Base-by-base conservation (phyloP, 2,329 filamentous ascomycete species). In the Stemphylium vesicarium region DNA sequence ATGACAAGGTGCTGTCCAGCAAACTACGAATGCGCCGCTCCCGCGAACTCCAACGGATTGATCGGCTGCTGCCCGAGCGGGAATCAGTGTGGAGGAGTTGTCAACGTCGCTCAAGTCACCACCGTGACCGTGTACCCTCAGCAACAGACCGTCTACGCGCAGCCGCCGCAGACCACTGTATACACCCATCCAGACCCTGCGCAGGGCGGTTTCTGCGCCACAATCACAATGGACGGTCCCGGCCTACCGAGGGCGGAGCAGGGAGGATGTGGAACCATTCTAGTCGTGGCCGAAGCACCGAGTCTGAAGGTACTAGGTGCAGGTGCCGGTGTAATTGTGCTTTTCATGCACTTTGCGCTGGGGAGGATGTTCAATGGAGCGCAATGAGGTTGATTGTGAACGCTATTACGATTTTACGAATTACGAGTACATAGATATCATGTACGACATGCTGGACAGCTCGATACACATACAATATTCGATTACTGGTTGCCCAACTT, bases 401-500 rank as follows among this genome's bases (percentile, higher is more conserved):
- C 47, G 56, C 60, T 44, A 26, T 63, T 52, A 66, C 48, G 62
- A 66, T 50, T 60, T 63, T 47, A 66, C 46, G 62, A 66, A 54
- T 64, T 56, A 68, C 48, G 62, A 63, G 46, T 52, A 58, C 43
- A 62, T 57, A 51, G 58, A 58, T 40, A 36, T 55, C 1, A 22
- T 15, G 49, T 38, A 54, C 38, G 51, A 24, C 16, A 50, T 40
- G 20, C 26, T 62, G 60, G 39, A 58, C 37, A 18, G 26, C 37
- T 36, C 41, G 22, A 53, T 59, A 51, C 36, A 59, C 5, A 52
- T 54, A 41, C 49, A 42, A 10, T 13, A 38, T 32, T 44, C 12
- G 38, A 29, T 38, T 42, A 51, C 42, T 59, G 75, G 56, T 82
- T 81, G 37, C 80, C 79, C 62, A 66, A 78, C 71, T 81, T 75